Evolutionary conservation across 495 filamentous ascomycete species (phyloP).

Genomic region (Zalerion maritima): DNA sequence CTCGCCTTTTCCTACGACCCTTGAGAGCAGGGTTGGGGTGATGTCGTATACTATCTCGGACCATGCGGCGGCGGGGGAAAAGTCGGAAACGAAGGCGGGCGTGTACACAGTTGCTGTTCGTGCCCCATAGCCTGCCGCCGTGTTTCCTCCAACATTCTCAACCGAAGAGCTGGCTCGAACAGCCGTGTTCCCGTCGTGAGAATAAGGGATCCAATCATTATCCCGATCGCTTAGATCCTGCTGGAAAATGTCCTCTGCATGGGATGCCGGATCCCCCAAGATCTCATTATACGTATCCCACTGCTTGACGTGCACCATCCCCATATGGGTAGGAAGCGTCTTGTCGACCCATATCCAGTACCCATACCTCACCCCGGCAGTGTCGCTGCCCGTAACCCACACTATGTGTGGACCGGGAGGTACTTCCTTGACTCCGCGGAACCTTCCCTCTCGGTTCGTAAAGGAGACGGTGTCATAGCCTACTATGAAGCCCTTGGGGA

Average conservation of each 20-base stretch:
- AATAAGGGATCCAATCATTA: no score
- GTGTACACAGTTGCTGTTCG: not conserved
- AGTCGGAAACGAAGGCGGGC: constrained; percentile 1
- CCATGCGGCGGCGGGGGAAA: constrained; percentile 12
- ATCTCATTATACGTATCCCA: constrained; percentile 44
- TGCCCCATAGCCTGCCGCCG: not conserved
- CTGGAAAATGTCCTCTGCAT: constrained; percentile 21
- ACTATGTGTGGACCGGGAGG: constrained; percentile 44
- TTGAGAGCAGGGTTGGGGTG: constrained; percentile 25
- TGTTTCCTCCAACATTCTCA: no score
- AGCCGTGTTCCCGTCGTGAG: no score
- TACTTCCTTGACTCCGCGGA: constrained; percentile 44
- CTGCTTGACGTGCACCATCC: constrained; percentile 36
- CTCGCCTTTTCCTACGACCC: constrained; percentile 28
- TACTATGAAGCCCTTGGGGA: constrained; percentile 26
- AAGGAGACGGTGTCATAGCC: constrained; percentile 32
- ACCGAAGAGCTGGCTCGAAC: no score
- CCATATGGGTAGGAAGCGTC: constrained; percentile 6
- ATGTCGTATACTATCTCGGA: constrained; percentile 35
- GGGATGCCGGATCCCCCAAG: constrained; percentile 22
- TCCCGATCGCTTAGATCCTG: no score
- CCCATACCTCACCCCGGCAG: constrained; percentile 34
- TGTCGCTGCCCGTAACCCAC: constrained; percentile 38
- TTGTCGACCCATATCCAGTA: constrained; percentile 40
- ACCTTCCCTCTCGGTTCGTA: constrained; percentile 18